Base-by-base conservation (phyloP, 2,329 filamentous ascomycete genomes). In the Apiospora kogelbergensis region DNA sequence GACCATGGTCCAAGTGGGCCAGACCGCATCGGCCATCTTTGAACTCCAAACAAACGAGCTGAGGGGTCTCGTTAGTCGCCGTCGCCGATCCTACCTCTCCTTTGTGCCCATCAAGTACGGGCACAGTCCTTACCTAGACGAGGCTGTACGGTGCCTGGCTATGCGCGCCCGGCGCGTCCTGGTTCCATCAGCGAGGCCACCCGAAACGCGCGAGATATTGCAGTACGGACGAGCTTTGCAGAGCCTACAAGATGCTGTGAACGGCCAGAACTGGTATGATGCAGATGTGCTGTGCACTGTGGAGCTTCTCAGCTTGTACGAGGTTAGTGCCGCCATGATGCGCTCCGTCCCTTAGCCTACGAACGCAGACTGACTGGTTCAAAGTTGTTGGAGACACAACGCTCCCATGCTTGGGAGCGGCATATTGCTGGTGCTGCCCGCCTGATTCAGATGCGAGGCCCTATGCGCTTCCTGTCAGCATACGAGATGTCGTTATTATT, bases 131-230 rank as follows among this genome's bases (percentile, higher is more conserved):
- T 70, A 41, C 46, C 68, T 72, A 15, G 71, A 72, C 41, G 69
- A 70, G 13, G 71, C 71, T 11, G 46, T 72, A n/a, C 67, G 68
- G 33, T 72, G 70, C 64, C 65, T 72, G 3, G 71, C 71, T 6
- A 70, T 66, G 45, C 68, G 69, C 30, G 68, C 71, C 6, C 68
- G 66, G 60, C 44, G 69, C 7, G 63, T 72, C 3, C 63, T 72
- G 24, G 40, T 44, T 11, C 68, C 71, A 17, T 68, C 66, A 20
- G 46, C 11, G 22, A 45, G 37, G 60, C 40, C 37, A 7, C 66
- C 66, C 22, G 53, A 63, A 30, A 63, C 66, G 1, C 37, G n/a
- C 10, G 66, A 60, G 22, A 60, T 67, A 10, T 1, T 63, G 22
- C 46, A 67, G 15, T 70, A 70, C 65, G 64, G 69, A 2, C 46